Evolutionary conservation across 129 eudicot genomes (phyloP).

Genomic region (Lactuca saligna): DNA sequence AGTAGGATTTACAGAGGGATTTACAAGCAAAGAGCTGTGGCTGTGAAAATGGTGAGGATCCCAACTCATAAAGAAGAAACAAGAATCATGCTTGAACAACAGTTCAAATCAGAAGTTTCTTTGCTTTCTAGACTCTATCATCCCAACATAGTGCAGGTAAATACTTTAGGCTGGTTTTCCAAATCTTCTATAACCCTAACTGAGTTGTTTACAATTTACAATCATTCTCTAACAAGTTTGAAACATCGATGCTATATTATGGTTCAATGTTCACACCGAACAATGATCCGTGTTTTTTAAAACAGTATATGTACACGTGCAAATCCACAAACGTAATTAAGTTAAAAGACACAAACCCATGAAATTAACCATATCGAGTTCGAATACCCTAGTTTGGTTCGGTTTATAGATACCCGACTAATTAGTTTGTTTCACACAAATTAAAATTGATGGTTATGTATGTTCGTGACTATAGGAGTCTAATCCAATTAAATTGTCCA

Average conservation of each 20-base stretch:
- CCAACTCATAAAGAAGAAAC: constrained; percentile 92
- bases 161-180: not conserved
- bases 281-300: not conserved
- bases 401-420: too few relatives aligned
- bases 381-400: too few relatives aligned
- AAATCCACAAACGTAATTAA: too few relatives aligned
- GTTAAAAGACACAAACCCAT: too few relatives aligned
- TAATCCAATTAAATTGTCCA: too few relatives aligned
- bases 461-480: too few relatives aligned
- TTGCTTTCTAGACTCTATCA: constrained; percentile 88
- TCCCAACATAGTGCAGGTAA: constrained; percentile 95
- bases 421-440: too few relatives aligned
- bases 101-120: constrained; percentile 88
- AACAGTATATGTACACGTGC: not conserved
- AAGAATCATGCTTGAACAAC: constrained; percentile 73
- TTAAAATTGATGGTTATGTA: too few relatives aligned
- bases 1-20: constrained; percentile 95
- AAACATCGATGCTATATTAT: too few relatives aligned
- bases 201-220: constrained; percentile 1
- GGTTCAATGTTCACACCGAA: too few relatives aligned
- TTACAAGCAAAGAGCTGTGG: constrained; percentile 94
- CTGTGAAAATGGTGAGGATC: constrained; percentile 95
- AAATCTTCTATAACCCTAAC: not conserved
- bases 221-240: not conserved
- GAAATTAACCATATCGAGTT: too few relatives aligned